Evolutionary conservation across 164 flowering plant species (phyloP).

Genomic region (Macadamia integrifolia): DNA sequence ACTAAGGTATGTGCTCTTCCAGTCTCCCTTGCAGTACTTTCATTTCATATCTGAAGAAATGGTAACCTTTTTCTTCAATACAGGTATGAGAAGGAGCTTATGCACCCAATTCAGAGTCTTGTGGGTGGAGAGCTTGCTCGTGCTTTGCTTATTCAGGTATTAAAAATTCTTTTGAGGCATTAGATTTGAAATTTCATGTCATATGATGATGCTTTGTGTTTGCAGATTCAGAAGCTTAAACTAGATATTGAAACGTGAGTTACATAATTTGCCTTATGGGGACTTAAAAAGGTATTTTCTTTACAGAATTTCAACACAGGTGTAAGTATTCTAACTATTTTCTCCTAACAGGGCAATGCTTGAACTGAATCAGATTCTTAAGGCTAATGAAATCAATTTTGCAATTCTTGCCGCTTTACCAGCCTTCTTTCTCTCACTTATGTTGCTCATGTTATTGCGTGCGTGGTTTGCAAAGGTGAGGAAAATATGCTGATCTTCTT

Average conservation of each 20-base stretch:
- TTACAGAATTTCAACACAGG: not conserved
- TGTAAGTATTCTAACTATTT: slow-evolving; percentile 10
- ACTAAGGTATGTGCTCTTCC: no score
- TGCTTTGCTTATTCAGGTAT: slow-evolving; percentile 90
- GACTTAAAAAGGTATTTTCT: not conserved
- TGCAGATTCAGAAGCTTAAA: slow-evolving; percentile 97
- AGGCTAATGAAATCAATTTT: slow-evolving; percentile 96
- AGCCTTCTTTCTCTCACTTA: slow-evolving; percentile 70
- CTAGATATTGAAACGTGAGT: slow-evolving; percentile 95
- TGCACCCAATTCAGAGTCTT: slow-evolving; percentile 85
- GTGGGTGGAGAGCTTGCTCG: slow-evolving; percentile 89
- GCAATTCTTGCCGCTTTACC: slow-evolving; percentile 97
- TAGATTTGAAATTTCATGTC: slow-evolving; percentile 1
- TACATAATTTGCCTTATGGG: not conserved
- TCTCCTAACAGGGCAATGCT: slow-evolving; percentile 85
- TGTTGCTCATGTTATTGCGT: slow-evolving; percentile 57
- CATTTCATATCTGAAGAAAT: no score
- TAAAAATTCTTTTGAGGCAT: slow-evolving; percentile 3
- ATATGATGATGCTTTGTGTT: slow-evolving; percentile 11
- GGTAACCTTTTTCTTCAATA: slow-evolving; percentile 1
- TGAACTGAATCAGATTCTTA: slow-evolving; percentile 87
- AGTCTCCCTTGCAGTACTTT: no score
- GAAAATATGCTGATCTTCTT: not conserved
- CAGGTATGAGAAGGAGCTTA: slow-evolving; percentile 90
- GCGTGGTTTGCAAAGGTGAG: slow-evolving; percentile 77